Conservation (phyloP, 108 stramenopile genomes). For the Cyclotella baltica region DNA sequence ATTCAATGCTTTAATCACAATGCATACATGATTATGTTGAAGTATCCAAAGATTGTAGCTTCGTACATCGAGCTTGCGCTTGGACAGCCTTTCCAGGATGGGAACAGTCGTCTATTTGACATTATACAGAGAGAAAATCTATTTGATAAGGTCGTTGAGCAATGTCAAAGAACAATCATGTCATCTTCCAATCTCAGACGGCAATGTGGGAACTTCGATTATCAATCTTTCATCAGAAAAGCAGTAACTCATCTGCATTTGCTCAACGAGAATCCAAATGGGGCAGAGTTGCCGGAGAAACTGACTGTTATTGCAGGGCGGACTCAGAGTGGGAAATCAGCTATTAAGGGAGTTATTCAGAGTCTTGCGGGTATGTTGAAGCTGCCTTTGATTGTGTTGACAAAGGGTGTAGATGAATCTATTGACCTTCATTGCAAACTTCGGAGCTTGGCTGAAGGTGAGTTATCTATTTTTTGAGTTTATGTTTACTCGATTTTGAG, state of each 20-base stretch:
- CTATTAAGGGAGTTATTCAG: conserved; percentile 44
- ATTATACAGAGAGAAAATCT: background rate
- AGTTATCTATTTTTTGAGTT: background rate
- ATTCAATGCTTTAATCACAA: background rate
- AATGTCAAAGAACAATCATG: conserved; percentile 17
- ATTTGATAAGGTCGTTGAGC: background rate
- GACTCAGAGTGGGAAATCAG: conserved; percentile 44
- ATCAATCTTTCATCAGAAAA: conserved; percentile 18
- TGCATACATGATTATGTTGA: background rate
- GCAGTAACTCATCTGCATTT: conserved; percentile 23
- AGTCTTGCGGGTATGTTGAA: conserved; percentile 23
- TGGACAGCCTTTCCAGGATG: conserved; percentile 9
- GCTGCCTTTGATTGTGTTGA: conserved; percentile 35
- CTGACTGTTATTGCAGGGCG: conserved; percentile 30
- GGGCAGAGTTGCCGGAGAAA: background rate
- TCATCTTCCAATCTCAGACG: conserved; percentile 1
- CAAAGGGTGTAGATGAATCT: conserved; percentile 34
- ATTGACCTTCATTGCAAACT: conserved; percentile 34
- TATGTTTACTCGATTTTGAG: no score
- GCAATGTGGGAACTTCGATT: conserved; percentile 26
- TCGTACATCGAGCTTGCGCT: conserved; percentile 18
- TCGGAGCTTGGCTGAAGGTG: background rate
- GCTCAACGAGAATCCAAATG: conserved; percentile 9
- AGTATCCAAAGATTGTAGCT: background rate
- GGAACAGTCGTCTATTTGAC: background rate